Percentiles rank a stretch among this genome's conserved stretches.
phyloP scores from a whole-genome alignment of 2,329 filamentous ascomycete genomes.

The Fusarium globosum region DNA sequence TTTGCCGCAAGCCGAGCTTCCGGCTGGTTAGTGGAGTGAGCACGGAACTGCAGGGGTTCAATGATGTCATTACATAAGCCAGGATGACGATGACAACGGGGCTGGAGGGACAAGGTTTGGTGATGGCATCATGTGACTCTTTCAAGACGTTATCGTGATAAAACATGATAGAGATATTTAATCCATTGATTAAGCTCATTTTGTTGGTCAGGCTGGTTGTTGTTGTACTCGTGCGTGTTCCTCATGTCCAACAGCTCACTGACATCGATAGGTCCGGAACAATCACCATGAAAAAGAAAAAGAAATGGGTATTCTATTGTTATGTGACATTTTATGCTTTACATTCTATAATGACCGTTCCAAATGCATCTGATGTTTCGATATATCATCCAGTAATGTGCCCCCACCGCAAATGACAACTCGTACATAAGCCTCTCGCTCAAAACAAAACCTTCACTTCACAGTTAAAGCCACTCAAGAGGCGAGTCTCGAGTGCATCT shows the following conservation, averaged over 20 bases:
- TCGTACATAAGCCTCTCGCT: background rate
- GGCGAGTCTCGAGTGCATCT: background rate
- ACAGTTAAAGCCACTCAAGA: background rate
- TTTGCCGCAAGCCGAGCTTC: slow-evolving; percentile 1
- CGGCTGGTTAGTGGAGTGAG: slow-evolving; percentile 18
- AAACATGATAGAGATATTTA: accelerated
- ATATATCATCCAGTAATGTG: background rate
- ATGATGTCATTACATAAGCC: slow-evolving; percentile 35
- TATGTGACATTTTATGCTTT: background rate
- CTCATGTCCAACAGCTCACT: background rate
- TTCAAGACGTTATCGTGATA: background rate
- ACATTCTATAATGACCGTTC: background rate
- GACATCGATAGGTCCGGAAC: too few relatives aligned
- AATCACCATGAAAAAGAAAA: background rate
- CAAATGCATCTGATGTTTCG: too few relatives aligned
- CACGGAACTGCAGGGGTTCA: slow-evolving; percentile 11
- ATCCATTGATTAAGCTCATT: accelerated
- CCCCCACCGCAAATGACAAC: background rate
- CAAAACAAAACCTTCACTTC: background rate
- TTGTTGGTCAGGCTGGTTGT: accelerated
- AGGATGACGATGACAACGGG: slow-evolving; percentile 2
- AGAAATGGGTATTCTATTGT: slow-evolving; percentile 1
- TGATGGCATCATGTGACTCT: background rate
- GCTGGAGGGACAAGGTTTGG: background rate
- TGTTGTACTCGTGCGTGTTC: accelerated